Conservation (phyloP, 2,329 filamentous ascomycete species). For the Fusarium buharicum region DNA sequence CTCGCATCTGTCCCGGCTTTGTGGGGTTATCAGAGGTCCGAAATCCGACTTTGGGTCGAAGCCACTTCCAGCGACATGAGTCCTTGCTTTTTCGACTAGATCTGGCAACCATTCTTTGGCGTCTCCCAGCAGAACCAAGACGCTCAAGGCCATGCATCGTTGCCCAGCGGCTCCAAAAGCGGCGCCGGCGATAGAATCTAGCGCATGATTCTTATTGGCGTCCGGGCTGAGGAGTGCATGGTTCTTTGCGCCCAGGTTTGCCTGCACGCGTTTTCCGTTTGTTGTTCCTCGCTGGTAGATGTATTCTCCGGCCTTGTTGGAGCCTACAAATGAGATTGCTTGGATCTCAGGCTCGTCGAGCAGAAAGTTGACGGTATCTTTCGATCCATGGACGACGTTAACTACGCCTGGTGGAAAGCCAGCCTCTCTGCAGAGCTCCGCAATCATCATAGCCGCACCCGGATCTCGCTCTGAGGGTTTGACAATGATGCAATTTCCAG, state of each 20-base stretch:
- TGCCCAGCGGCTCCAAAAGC: conserved; percentile 84
- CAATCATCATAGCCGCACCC: conserved; percentile 81
- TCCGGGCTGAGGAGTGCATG: conserved; percentile 82
- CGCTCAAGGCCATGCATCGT: conserved; percentile 83
- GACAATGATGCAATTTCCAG: conserved; percentile 80
- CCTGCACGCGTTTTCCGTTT: conserved; percentile 84
- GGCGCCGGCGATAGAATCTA: conserved; percentile 82
- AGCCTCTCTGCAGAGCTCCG: conserved; percentile 77
- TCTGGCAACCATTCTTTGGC: conserved; percentile 81
- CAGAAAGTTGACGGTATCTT: conserved; percentile 81
- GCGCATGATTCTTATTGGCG: conserved; percentile 82
- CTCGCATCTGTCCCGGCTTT: conserved; percentile 79
- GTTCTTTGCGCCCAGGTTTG: conserved; percentile 85
- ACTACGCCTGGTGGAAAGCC: conserved; percentile 80
- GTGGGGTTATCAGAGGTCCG: conserved; percentile 78
- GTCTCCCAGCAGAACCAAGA: conserved; percentile 77
- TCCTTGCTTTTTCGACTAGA: conserved; percentile 76
- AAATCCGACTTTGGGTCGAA: conserved; percentile 80
- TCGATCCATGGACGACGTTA: conserved; percentile 79
- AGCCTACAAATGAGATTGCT: conserved; percentile 81
- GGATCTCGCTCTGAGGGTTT: conserved; percentile 85
- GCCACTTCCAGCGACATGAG: conserved; percentile 75
- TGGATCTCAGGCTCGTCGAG: conserved; percentile 82
- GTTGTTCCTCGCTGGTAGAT: conserved; percentile 78
- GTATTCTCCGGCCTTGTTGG: conserved; percentile 85